phyloP scores from a whole-genome alignment of 2,329 filamentous ascomycete genomes.

The Colletotrichum tropicale region DNA sequence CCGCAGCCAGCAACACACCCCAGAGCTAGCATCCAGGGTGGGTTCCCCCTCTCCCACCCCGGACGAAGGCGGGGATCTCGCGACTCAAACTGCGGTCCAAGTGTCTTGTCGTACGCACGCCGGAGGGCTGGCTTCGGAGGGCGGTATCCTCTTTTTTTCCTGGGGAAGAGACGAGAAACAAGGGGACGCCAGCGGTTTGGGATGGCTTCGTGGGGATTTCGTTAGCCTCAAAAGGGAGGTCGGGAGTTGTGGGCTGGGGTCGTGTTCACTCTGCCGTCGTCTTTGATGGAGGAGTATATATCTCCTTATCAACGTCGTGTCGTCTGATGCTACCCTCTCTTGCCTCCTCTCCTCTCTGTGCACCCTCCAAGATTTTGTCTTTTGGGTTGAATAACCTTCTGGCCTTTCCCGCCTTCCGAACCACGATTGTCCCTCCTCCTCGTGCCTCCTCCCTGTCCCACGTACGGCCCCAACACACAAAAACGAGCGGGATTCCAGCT shows the following conservation, averaged over 20 bases:
- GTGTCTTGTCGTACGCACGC: background rate
- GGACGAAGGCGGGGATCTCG: background rate
- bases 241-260: background rate
- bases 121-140: background rate
- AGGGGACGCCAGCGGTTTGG: background rate
- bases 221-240: background rate
- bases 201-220: background rate
- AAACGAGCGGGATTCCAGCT: background rate
- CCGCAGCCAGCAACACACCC: background rate
- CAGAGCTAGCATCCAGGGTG: background rate
- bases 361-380: background rate
- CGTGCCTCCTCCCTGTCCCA: background rate
- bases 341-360: background rate
- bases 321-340: background rate
- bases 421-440: background rate
- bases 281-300: background rate
- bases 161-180: conserved; percentile 4
- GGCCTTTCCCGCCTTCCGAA: background rate
- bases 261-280: background rate
- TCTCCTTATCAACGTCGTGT: background rate
- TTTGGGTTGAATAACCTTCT: background rate
- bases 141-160: conserved; percentile 2
- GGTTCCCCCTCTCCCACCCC: background rate
- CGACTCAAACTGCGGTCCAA: background rate
- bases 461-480: background rate